Percentiles rank a stretch among this genome's conserved stretches.
Evolutionary conservation across 2,329 filamentous ascomycete species (phyloP).

Genomic region (Ploettnerulaceae sp.): DNA sequence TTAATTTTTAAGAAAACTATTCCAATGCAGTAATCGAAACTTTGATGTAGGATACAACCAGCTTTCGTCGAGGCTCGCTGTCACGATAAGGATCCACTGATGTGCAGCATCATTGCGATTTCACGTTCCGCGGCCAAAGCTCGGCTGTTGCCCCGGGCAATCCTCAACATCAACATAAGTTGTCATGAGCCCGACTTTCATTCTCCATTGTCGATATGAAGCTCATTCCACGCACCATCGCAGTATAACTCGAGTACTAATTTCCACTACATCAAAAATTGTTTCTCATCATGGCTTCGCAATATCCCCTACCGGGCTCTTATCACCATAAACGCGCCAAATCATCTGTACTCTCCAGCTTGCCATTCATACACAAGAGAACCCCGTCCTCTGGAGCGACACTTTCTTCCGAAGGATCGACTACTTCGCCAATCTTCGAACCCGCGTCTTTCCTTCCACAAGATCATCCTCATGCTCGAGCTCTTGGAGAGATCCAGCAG

Average conservation of each 20-base stretch:
- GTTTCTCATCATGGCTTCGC: constrained; percentile 29
- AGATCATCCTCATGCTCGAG: constrained; percentile 37
- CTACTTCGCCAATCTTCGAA: constrained; percentile 22
- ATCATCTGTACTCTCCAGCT: constrained; percentile 28
- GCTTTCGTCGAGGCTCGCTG: neutral
- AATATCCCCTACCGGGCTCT: constrained; percentile 23
- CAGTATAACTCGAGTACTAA: constrained; percentile 18
- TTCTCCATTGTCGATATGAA: constrained; percentile 19
- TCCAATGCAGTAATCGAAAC: too few relatives aligned
- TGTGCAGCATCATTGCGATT: neutral
- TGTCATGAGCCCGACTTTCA: neutral
- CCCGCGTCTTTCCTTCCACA: constrained; percentile 36
- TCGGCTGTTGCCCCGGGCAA: constrained; percentile 1
- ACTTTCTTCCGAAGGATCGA: constrained; percentile 23
- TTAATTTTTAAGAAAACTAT: too few relatives aligned
- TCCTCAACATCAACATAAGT: constrained; percentile 10
- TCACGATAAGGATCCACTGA: neutral
- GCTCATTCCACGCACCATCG: constrained; percentile 15
- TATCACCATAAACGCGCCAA: constrained; percentile 31
- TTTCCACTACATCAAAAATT: constrained; percentile 12
- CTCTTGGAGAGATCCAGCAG: constrained; percentile 53
- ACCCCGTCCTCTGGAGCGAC: constrained; percentile 28
- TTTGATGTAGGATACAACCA: neutral
- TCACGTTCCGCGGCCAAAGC: neutral
- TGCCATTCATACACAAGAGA: constrained; percentile 34